phyloP scores from a whole-genome alignment of 2,329 filamentous ascomycete species.

The Catunica adiposa region DNA sequence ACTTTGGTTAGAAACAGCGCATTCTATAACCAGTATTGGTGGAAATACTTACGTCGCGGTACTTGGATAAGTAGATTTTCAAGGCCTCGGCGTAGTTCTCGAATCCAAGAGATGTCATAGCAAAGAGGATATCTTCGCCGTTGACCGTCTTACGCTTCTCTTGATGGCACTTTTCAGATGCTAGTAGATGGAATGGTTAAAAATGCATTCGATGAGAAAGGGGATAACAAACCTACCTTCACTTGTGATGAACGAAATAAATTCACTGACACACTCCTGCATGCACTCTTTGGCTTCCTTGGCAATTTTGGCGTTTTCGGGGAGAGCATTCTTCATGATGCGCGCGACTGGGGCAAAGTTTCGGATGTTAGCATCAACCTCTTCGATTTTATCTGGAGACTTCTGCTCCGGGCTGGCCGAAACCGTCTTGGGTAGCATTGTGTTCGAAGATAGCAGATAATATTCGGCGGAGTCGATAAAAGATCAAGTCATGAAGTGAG shows the following conservation, averaged over 20 bases:
- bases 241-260: constrained; percentile 98
- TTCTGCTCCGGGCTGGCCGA: neutral
- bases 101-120: constrained; percentile 96
- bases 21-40: neutral
- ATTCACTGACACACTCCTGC: constrained; percentile 99
- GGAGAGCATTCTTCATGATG: constrained; percentile 96
- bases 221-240: constrained; percentile 51
- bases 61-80: constrained; percentile 95
- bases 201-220: neutral
- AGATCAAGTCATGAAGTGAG: too few species aligned
- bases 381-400: neutral
- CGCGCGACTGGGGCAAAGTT: constrained; percentile 92
- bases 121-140: constrained; percentile 94
- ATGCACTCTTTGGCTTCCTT: constrained; percentile 99
- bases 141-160: constrained; percentile 99
- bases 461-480: too few species aligned
- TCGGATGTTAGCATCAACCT: constrained; percentile 74
- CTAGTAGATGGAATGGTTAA: constrained; percentile 32
- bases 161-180: constrained; percentile 97
- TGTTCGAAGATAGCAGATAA: too few species aligned
- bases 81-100: constrained; percentile 97
- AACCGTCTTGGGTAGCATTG: too few species aligned
- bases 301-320: constrained; percentile 96
- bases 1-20: neutral
- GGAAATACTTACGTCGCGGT: constrained; percentile 65